Conservation (phyloP, 139 green algal species). For the Marvania coccoides region DNA sequence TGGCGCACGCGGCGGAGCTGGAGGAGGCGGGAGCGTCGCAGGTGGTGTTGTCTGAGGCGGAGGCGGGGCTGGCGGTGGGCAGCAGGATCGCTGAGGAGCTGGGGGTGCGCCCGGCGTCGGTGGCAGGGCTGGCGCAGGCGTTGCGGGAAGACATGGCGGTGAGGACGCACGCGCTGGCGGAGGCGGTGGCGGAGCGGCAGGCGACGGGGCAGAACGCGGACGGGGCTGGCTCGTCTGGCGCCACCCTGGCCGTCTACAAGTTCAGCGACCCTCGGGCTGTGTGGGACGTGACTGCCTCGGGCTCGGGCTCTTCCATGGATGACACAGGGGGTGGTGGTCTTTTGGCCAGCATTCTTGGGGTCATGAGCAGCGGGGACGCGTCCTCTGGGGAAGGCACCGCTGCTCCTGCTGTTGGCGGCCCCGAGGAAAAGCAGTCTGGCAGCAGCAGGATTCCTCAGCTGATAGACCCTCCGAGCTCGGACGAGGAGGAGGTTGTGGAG, state of each 20-base stretch:
- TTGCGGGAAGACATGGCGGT: slow-evolving; percentile 30
- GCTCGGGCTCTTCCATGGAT: not conserved
- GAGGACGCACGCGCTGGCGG: slow-evolving; percentile 8
- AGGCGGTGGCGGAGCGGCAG: not conserved
- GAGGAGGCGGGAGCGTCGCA: slow-evolving; percentile 62
- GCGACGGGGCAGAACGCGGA: not conserved
- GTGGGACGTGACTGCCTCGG: not conserved
- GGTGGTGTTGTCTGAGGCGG: slow-evolving; percentile 38
- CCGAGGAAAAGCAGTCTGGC: not conserved
- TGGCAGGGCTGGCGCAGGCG: slow-evolving; percentile 18
- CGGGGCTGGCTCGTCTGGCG: not conserved
- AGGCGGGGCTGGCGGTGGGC: slow-evolving; percentile 65
- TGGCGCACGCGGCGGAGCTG: slow-evolving; percentile 69
- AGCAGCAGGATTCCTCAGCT: not conserved
- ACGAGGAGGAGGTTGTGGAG: no score
- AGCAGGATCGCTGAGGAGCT: slow-evolving; percentile 39
- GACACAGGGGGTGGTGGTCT: not conserved
- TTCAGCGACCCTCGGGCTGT: not conserved
- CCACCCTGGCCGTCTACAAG: not conserved
- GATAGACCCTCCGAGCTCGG: no score
- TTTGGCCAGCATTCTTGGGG: not conserved
- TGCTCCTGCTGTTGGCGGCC: slow-evolving; percentile 1
- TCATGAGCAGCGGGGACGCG: not conserved
- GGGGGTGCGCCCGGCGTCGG: not conserved
- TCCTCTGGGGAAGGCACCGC: no score